Evolutionary conservation across 257 asterid genomes (phyloP), one percentile per base, ranked within the genome.

Genomic region (Nyctanthes arbortristis): DNA sequence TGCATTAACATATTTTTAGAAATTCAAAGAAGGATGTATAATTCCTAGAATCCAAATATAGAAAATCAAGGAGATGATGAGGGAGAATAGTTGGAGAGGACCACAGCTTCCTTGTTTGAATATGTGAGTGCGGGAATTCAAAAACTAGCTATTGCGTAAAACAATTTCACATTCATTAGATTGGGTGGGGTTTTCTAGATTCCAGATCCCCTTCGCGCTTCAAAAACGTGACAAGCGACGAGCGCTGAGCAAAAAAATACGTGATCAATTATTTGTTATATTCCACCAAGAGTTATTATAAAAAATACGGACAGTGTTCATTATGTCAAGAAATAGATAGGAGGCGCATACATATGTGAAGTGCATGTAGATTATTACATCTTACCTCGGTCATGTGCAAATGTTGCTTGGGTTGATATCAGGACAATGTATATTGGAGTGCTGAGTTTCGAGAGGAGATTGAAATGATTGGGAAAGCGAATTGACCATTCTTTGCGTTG

Each of bases 361-460:
- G 92, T 79, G 33, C 97, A 90, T 73, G 98, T 95, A 0, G 98
- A 92, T 79, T 92, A 90, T 49, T 87, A 90, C 29, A 71, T 92
- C 61, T 69, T 92, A 65, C 93, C 88, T 52, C 85, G 95, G 3
- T 79, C 85, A 29, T 92, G 97, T 78, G 96, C 97, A 10, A 88
- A 80, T 79, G 86, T 78, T 67, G 89, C 87, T 29, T 84, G 74
- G 58, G 85, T 92, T 70, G 97, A 90, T 76, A 54, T 80, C 59
- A 80, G 98, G 76, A 69, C 82, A 37, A 79, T 90, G 88, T 96
- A 92, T 74, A 22, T 24, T 34, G 96, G 87, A 8, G 97, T 87
- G 8, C 73, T 92, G 95, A 68, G 55, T 62, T 83, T 88, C 7
- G 96, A 89, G 85, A 86, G 83, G 76, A 78, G 84, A 77, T 72